phyloP scores from a whole-genome alignment of 2,329 filamentous ascomycete species.

The Fusarium denticulatum region DNA sequence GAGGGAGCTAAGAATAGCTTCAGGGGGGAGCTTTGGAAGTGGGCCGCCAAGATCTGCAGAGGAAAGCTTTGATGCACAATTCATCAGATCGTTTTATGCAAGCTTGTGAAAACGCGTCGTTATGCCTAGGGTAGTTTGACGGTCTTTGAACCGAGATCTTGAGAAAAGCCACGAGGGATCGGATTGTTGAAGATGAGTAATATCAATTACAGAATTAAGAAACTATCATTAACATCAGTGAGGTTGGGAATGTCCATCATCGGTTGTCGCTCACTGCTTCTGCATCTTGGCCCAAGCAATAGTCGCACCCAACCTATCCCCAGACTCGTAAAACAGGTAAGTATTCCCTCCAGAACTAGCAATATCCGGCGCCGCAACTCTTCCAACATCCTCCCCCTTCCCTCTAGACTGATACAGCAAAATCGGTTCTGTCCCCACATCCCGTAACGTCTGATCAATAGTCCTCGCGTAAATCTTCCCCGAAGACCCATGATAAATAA shows the following conservation, averaged over 20 bases:
- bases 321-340: slow-evolving; percentile 26
- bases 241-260: too few species aligned
- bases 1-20: not conserved
- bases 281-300: slow-evolving; percentile 26
- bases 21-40: not conserved
- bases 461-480: slow-evolving; percentile 20
- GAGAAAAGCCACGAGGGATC: too few species aligned
- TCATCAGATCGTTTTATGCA: not conserved
- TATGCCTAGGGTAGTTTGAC: not conserved
- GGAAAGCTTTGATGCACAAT: not conserved
- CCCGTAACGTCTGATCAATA: slow-evolving; percentile 17
- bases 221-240: not conserved
- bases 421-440: slow-evolving; percentile 16
- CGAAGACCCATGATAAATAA: slow-evolving; percentile 17
- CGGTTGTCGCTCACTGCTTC: not conserved
- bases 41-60: not conserved
- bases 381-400: not conserved
- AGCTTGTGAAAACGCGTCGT: accelerated
- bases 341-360: not conserved
- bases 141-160: too few species aligned
- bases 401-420: slow-evolving; percentile 16
- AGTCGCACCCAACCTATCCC: not conserved
- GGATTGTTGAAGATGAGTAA: too few species aligned
- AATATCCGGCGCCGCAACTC: slow-evolving; percentile 16
- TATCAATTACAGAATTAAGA: not conserved